Evolutionary conservation across 768 basidiomycete species (phyloP), one percentile per base, ranked within the genome.

Genomic region (Hypholoma sublateritium): DNA sequence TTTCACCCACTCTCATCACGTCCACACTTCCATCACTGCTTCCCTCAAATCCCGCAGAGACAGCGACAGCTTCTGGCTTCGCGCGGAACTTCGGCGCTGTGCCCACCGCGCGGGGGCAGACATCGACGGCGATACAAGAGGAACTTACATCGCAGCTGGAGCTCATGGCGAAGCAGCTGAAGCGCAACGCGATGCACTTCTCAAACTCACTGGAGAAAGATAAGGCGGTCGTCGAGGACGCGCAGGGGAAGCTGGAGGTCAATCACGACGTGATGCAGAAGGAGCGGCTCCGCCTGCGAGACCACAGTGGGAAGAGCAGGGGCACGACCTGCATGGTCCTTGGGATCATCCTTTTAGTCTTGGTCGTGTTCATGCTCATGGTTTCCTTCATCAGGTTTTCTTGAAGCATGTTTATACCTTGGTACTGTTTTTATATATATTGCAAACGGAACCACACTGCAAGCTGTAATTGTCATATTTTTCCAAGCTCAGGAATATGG

Each of bases 101-200:
- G 43, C 53, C 58, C 8, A 52, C 53, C 34, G 50, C 59, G 21
- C 61, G 59, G 9, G 58, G 67, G 2, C 59, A 66, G 19, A 59
- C 72, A 2, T 64, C 74, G 3, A 74, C 69, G 2, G 68, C 69
- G 5, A 72, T 89, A 2, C 93, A 95, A 22, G 82, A 91, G 50
- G 83, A 90, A 21, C 82, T 95, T 46, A 80, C 89, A 0, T 76
- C 77, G 8, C 88, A 92, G 64, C 82, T 95, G 22, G 86, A 85
- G 0, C 70, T 84, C 55, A 98, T 98, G 95, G 93, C 93, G 0
- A 77, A 85, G 9, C 93, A 94, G 67, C 84, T 98, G 49, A 91
- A 90, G 64, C 79, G 83, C 21, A 96, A 96, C 62, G 87, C 93
- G 0, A 68, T 87, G 0, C 85, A 93, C 63, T 95, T 98, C 67